phyloP scores from a whole-genome alignment of 1,284 basidiomycete species.

The Malassezia japonica region DNA sequence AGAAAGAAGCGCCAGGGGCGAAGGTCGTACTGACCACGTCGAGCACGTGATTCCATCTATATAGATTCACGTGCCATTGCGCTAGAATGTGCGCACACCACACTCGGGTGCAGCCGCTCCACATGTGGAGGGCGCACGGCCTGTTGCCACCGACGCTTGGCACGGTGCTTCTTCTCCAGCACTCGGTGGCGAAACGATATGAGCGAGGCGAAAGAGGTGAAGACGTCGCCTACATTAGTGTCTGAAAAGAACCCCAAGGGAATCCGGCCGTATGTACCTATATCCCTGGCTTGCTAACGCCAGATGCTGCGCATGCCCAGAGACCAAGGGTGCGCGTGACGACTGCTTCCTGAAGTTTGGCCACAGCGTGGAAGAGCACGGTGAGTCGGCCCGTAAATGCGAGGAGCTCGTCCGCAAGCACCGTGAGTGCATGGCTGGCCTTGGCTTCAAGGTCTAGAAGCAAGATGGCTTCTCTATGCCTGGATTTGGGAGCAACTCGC shows the following conservation, averaged over 20 bases:
- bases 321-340: conserved; percentile 81
- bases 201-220: not conserved
- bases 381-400: conserved; percentile 66
- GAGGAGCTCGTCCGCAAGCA: conserved; percentile 68
- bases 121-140: conserved; percentile 3
- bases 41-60: conserved; percentile 16
- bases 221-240: conserved; percentile 30
- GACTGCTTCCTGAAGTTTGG: conserved; percentile 73
- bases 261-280: conserved; percentile 68
- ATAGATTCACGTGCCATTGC: conserved; percentile 12
- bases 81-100: not conserved
- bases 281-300: not conserved
- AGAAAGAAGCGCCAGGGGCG: conserved; percentile 1
- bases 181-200: not conserved
- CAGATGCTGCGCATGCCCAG: conserved; percentile 82
- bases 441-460: conserved; percentile 48
- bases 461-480: too few species aligned
- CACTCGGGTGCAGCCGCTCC: not conserved
- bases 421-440: conserved; percentile 73
- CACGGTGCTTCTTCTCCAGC: not conserved
- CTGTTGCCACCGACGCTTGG: not conserved
- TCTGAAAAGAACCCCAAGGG: conserved; percentile 67
- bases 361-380: conserved; percentile 54
- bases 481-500: too few species aligned
- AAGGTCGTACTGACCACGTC: not conserved